phyloP scores from a whole-genome alignment of 768 basidiomycete species.

The Pulveroboletus frians region DNA sequence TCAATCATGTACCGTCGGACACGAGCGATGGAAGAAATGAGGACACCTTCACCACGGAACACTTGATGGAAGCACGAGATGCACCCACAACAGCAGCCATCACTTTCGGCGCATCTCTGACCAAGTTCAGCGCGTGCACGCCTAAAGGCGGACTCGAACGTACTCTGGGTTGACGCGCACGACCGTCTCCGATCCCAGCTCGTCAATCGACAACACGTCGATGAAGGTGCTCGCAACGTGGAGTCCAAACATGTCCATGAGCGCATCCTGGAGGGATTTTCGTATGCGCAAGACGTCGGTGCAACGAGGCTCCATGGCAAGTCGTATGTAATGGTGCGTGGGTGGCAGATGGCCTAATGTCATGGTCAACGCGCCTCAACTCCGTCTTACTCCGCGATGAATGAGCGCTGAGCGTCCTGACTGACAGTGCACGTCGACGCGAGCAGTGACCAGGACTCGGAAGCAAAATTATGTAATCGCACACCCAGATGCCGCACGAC shows the following conservation, averaged over 20 bases:
- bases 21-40: constrained; percentile 31
- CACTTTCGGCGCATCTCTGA: constrained; percentile 19
- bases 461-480: constrained; percentile 20
- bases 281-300: constrained; percentile 44
- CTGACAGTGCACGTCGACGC: no score
- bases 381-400: not conserved
- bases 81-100: constrained; percentile 24
- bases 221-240: constrained; percentile 48
- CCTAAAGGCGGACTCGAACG: not conserved
- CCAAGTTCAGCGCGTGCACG: not conserved
- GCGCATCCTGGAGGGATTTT: constrained; percentile 50
- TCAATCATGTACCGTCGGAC: not conserved
- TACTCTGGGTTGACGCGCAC: constrained; percentile 21
- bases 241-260: constrained; percentile 51
- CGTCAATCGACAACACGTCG: constrained; percentile 52
- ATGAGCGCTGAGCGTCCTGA: not conserved
- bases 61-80: constrained; percentile 23
- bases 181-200: constrained; percentile 20
- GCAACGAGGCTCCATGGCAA: constrained; percentile 23
- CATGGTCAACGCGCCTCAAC: constrained; percentile 1
- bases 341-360: constrained; percentile 16
- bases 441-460: not conserved
- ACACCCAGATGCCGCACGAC: constrained; percentile 10
- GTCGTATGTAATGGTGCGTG: constrained; percentile 23
- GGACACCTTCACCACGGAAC: constrained; percentile 21